Percentiles rank a stretch among this genome's conserved stretches.
Evolutionary conservation across 1,139 yeast genomes (phyloP).

Genomic region (Wickerhamomyces sp.): DNA sequence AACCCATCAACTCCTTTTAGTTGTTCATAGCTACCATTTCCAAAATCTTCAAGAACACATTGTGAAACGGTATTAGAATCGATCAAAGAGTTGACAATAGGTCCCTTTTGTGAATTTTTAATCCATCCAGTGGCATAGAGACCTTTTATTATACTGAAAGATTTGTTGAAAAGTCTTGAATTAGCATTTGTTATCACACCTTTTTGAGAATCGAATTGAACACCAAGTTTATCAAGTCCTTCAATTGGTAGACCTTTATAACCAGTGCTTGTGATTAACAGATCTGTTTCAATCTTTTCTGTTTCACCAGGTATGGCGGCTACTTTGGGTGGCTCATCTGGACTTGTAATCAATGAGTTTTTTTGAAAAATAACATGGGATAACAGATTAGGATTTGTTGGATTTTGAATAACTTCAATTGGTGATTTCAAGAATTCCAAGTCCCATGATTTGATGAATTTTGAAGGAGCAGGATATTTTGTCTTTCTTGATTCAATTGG

Average conservation of each 20-base stretch:
- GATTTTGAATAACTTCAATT: constrained; percentile 38
- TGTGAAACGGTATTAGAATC: constrained; percentile 77
- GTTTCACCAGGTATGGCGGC: constrained; percentile 26
- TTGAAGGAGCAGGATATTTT: constrained; percentile 21
- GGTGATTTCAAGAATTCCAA: constrained; percentile 73
- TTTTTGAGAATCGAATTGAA: constrained; percentile 46
- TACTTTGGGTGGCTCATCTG: constrained; percentile 29
- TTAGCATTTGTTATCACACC: constrained; percentile 55
- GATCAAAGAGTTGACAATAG: constrained; percentile 87
- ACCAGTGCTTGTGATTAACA: constrained; percentile 83
- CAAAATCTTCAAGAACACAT: constrained; percentile 50
- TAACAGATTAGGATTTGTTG: constrained; percentile 33
- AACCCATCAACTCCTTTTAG: constrained; percentile 31
- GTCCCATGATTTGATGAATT: constrained; percentile 49
- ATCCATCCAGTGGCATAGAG: constrained; percentile 93
- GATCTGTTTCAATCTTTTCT: constrained; percentile 35
- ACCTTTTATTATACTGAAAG: constrained; percentile 36
- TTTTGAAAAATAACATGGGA: constrained; percentile 44
- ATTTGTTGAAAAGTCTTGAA: constrained; percentile 53
- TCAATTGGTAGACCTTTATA: constrained; percentile 63
- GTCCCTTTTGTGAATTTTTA: constrained; percentile 83
- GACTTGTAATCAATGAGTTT: constrained; percentile 33
- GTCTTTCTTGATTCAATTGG: constrained; percentile 26
- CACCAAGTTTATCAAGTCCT: constrained; percentile 35
- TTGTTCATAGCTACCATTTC: constrained; percentile 21